Evolutionary conservation across 2,329 filamentous ascomycete species (phyloP).

Genomic region (Cladosporium sp.): DNA sequence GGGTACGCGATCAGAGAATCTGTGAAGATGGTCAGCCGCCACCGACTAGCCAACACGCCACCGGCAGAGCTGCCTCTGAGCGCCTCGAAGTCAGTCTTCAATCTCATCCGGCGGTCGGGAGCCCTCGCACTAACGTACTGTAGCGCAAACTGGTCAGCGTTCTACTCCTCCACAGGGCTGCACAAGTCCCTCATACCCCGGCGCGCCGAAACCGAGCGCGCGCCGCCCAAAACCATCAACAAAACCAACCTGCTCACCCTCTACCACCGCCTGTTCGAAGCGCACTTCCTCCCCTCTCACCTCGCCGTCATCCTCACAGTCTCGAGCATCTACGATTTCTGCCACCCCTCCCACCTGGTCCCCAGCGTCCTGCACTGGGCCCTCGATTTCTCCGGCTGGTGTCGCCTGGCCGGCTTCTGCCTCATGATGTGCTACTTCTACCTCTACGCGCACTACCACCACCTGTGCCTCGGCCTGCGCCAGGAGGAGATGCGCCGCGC

Average conservation of each 20-base stretch:
- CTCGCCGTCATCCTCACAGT: conserved; percentile 59
- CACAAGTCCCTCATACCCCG: conserved; percentile 23
- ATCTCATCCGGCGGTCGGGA: conserved; percentile 8
- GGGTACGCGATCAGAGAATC: conserved; percentile 52
- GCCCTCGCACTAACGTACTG: conserved; percentile 10
- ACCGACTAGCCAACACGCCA: conserved; percentile 13
- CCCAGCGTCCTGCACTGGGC: conserved; percentile 52
- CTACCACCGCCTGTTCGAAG: conserved; percentile 64
- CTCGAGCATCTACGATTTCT: conserved; percentile 54
- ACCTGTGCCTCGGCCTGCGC: conserved; percentile 52
- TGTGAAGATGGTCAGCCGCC: conserved; percentile 23
- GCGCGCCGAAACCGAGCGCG: conserved; percentile 14
- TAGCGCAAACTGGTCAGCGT: conserved; percentile 27
- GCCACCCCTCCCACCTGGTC: conserved; percentile 47
- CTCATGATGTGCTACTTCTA: conserved; percentile 58
- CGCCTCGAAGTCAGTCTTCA: conserved; percentile 23
- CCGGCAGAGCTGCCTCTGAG: conserved; percentile 18
- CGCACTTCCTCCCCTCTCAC: conserved; percentile 65
- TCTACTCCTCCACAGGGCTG: conserved; percentile 26
- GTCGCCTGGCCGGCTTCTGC: conserved; percentile 57
- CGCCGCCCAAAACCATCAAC: conserved; percentile 20
- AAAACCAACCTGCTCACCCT: conserved; percentile 52
- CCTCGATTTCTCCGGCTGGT: conserved; percentile 53
- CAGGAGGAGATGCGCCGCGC: conserved; percentile 62
- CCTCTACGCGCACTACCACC: conserved; percentile 63